Percentiles rank a stretch among this genome's conserved stretches.
phyloP scores from a whole-genome alignment of 768 basidiomycete genomes.

The Calocybe cyanea region DNA sequence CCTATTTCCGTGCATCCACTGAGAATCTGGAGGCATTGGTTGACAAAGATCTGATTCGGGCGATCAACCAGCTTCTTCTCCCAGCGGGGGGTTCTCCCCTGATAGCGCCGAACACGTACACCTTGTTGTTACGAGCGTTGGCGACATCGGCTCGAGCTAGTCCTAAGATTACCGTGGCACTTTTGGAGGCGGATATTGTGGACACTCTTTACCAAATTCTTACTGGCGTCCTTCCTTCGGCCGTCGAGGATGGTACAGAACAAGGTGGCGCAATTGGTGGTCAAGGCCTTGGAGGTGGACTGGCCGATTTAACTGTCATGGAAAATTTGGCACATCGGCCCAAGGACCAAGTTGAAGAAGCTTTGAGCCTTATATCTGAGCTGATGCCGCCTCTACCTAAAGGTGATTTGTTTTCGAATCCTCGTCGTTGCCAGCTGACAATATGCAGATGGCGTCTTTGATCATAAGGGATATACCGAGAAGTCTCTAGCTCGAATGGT shows the following conservation, averaged over 20 bases:
- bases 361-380: conserved; percentile 84
- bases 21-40: conserved; percentile 87
- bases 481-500: conserved; percentile 73
- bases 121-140: conserved; percentile 79
- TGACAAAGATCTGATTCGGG: conserved; percentile 72
- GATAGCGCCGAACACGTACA: conserved; percentile 85
- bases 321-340: conserved; percentile 95
- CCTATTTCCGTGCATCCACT: conserved; percentile 79
- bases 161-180: conserved; percentile 78
- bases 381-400: conserved; percentile 90
- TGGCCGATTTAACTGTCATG: conserved; percentile 97
- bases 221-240: conserved; percentile 86
- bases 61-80: conserved; percentile 80
- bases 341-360: conserved; percentile 97
- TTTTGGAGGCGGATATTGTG: conserved; percentile 91
- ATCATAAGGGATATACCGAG: conserved; percentile 86
- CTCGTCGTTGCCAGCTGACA: conserved; percentile 5
- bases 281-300: conserved; percentile 81
- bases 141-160: conserved; percentile 87
- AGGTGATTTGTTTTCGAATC: conserved; percentile 42
- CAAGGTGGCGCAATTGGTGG: conserved; percentile 59
- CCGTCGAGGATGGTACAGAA: conserved; percentile 47
- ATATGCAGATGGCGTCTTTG: conserved; percentile 85
- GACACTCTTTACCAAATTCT: conserved; percentile 92
- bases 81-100: conserved; percentile 86